A percentile compares a stretch with the other conserved stretches of the same genome.
Evolutionary conservation across 306 rosid genomes (phyloP).

Genomic region (Castanea mollissima): DNA sequence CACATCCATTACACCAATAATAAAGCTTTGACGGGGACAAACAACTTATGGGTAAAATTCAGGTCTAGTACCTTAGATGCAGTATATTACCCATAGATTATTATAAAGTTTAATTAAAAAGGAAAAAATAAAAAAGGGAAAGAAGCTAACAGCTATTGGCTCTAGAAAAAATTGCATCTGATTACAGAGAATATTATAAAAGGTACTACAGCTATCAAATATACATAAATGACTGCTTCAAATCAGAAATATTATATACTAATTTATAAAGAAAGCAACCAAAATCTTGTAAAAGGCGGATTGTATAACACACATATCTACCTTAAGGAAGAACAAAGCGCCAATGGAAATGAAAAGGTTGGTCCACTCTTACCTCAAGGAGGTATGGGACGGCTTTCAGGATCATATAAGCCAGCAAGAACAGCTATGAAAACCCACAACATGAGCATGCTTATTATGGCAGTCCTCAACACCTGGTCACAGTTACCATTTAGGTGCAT

Average conservation of each 20-base stretch:
- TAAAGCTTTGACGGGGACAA: too few species aligned
- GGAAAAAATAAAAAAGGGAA: too few species aligned
- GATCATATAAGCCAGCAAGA: conserved; percentile 50
- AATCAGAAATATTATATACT: neutral
- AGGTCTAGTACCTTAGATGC: too few species aligned
- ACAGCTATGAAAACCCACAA: conserved; percentile 66
- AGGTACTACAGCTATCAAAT: too few species aligned
- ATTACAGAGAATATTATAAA: neutral
- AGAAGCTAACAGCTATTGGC: too few species aligned
- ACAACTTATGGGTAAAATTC: too few species aligned
- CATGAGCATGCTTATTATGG: conserved; percentile 56
- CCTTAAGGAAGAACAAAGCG: neutral
- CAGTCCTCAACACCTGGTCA: conserved; percentile 63
- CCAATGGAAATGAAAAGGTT: neutral
- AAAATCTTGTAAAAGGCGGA: neutral
- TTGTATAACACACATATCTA: neutral
- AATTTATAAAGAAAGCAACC: neutral
- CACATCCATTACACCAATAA: too few species aligned
- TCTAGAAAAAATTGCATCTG: neutral
- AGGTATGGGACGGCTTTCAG: conserved; percentile 31
- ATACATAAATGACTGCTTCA: neutral
- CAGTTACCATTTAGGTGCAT: conserved; percentile 24
- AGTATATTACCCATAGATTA: too few species aligned
- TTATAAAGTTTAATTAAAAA: too few species aligned
- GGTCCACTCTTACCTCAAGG: conserved; percentile 14